Percentiles rank a stretch among this genome's conserved stretches.
These are phyloP conservation scores for Claviceps citrina DNA, from an alignment of 2,329 filamentous ascomycete species.

Conservation along the genomic window DNA sequence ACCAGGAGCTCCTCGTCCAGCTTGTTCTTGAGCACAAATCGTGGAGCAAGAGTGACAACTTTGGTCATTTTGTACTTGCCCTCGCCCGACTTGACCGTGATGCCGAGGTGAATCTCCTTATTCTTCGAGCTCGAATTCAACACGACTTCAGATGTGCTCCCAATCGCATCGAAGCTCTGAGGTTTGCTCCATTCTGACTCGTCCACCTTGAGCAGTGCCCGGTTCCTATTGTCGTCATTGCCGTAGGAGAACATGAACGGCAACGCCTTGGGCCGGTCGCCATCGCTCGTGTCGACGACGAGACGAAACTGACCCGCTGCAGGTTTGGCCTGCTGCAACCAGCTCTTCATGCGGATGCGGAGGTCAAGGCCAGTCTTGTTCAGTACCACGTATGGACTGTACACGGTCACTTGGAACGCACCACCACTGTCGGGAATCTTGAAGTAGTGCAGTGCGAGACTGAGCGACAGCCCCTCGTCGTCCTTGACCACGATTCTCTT, in stretches of 20 bases:
- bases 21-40: conserved; percentile 90
- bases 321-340: conserved; percentile 67
- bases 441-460: conserved; percentile 80
- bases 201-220: conserved; percentile 72
- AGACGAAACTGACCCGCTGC: conserved; percentile 66
- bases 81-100: conserved; percentile 77
- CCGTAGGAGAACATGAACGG: conserved; percentile 95
- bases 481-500: conserved; percentile 69
- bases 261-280: conserved; percentile 53
- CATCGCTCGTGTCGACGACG: conserved; percentile 30
- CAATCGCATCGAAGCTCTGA: conserved; percentile 94
- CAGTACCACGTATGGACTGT: conserved; percentile 84
- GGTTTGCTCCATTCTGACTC: conserved; percentile 94
- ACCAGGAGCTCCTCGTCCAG: conserved; percentile 77
- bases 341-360: conserved; percentile 74
- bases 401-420: conserved; percentile 89
- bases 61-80: conserved; percentile 98
- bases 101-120: conserved; percentile 78
- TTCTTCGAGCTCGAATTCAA: conserved; percentile 55
- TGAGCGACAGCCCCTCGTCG: conserved; percentile 60
- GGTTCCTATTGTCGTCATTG: conserved; percentile 78
- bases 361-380: conserved; percentile 91
- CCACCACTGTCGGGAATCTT: conserved; percentile 81
- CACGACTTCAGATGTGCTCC: conserved; percentile 77
- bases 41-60: conserved; percentile 79